Conservation (phyloP, 169 alveolate genomes). For the Perkinsus chesapeaki region DNA sequence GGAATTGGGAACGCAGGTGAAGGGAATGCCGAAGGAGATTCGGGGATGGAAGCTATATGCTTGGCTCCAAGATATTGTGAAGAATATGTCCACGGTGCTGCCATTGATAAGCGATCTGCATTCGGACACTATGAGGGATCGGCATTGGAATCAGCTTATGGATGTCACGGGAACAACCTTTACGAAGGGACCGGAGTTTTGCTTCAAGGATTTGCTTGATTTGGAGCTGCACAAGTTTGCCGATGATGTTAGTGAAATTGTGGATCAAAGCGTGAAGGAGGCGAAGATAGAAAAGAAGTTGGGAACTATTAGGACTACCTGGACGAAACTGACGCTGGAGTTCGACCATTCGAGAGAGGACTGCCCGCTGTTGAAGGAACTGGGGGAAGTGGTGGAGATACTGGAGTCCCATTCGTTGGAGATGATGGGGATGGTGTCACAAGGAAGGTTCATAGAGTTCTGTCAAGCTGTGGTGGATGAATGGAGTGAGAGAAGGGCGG, state of each 20-base stretch:
- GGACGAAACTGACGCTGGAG: conserved; percentile 78
- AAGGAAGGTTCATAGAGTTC: conserved; percentile 75
- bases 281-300: conserved; percentile 86
- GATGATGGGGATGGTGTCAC: conserved; percentile 77
- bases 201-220: conserved; percentile 80
- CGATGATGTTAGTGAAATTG: conserved; percentile 86
- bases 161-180: conserved; percentile 76
- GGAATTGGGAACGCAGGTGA: conserved; percentile 61
- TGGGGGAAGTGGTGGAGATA: conserved; percentile 75
- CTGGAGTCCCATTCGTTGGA: conserved; percentile 63
- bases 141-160: conserved; percentile 92
- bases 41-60: conserved; percentile 73
- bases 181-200: conserved; percentile 80
- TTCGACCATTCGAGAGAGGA: conserved; percentile 74
- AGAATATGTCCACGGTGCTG: conserved; percentile 84
- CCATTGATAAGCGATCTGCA: conserved; percentile 85
- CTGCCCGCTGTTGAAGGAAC: conserved; percentile 70
- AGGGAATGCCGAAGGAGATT: conserved; percentile 77
- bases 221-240: conserved; percentile 76
- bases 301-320: conserved; percentile 69
- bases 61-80: conserved; percentile 77
- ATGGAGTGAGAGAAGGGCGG: conserved; percentile 46
- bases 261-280: conserved; percentile 87
- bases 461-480: conserved; percentile 76
- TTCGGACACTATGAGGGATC: conserved; percentile 83